Percentiles rank a stretch among this genome's conserved stretches.
These are phyloP conservation scores for Globisporangium rhizosaccharum DNA, from an alignment of 352 stramenopile genomes.

Conservation along the genomic window DNA sequence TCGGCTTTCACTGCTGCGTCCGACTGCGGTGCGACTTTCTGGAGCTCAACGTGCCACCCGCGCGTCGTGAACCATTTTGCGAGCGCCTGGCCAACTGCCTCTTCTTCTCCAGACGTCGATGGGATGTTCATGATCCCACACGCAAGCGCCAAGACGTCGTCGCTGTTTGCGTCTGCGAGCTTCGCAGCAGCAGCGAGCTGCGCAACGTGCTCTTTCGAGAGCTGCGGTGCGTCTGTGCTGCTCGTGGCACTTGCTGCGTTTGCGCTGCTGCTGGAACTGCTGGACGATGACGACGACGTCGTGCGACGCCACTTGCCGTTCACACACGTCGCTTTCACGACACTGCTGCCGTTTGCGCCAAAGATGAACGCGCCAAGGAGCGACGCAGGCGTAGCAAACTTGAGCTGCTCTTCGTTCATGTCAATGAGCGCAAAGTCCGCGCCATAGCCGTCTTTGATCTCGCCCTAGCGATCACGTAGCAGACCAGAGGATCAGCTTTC, in stretches of 20 bases:
- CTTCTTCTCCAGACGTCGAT: slow-evolving; percentile 72
- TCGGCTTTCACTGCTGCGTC: slow-evolving; percentile 52
- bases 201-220: slow-evolving; percentile 36
- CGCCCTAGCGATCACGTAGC: slow-evolving; percentile 25
- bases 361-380: slow-evolving; percentile 70
- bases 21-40: slow-evolving; percentile 60
- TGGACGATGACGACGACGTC: slow-evolving; percentile 22
- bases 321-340: slow-evolving; percentile 68
- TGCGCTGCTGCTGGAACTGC: background rate
- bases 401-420: slow-evolving; percentile 64
- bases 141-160: slow-evolving; percentile 58
- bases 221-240: slow-evolving; percentile 6
- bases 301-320: slow-evolving; percentile 54
- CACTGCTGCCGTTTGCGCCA: slow-evolving; percentile 57
- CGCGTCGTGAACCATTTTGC: slow-evolving; percentile 55
- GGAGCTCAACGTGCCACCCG: slow-evolving; percentile 70
- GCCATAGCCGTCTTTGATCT: slow-evolving; percentile 57
- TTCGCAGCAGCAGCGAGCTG: slow-evolving; percentile 44
- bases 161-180: slow-evolving; percentile 47
- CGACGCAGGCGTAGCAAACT: slow-evolving; percentile 48
- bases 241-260: background rate
- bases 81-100: slow-evolving; percentile 58
- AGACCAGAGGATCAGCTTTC: too few species aligned
- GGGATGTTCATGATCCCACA: slow-evolving; percentile 66
- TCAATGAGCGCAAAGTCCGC: slow-evolving; percentile 73